Evolutionary conservation across 2,329 filamentous ascomycete genomes (phyloP).

Genomic region (Geosmithia putterillii): DNA sequence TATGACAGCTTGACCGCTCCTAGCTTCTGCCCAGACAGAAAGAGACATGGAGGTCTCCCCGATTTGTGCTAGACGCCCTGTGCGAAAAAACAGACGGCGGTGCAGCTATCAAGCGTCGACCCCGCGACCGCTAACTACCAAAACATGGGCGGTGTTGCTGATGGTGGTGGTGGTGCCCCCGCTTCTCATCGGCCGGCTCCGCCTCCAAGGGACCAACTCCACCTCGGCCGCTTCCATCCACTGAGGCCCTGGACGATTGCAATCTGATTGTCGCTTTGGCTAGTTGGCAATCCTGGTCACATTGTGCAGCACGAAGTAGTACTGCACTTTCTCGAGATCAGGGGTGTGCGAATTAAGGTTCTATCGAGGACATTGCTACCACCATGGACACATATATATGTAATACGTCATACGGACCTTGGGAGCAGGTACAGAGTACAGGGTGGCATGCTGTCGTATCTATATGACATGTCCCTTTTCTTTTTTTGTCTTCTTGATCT

Average conservation of each 20-base stretch:
- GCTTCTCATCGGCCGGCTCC: constrained; percentile 18
- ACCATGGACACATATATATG: no score
- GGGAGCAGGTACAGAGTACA: no score
- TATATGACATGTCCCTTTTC: background rate
- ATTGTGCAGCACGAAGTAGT: no score
- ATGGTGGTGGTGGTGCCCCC: background rate
- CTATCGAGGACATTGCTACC: no score
- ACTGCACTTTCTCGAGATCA: no score
- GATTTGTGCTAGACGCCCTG: no score
- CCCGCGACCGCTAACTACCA: background rate
- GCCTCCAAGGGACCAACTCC: constrained; percentile 10
- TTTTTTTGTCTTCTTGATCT: background rate
- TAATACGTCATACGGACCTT: no score
- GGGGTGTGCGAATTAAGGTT: no score
- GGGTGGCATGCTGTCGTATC: background rate
- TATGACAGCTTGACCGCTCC: background rate
- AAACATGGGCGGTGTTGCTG: no score
- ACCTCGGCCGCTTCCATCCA: constrained; percentile 16
- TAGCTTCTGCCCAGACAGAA: background rate
- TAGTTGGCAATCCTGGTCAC: no score
- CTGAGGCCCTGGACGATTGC: background rate
- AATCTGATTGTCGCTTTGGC: no score
- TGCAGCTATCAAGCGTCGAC: background rate
- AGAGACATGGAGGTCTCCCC: no score
- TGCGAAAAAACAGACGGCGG: background rate